Conservation (phyloP, 2,329 filamentous ascomycete species). For the Mycosphaerelloides madeirae region DNA sequence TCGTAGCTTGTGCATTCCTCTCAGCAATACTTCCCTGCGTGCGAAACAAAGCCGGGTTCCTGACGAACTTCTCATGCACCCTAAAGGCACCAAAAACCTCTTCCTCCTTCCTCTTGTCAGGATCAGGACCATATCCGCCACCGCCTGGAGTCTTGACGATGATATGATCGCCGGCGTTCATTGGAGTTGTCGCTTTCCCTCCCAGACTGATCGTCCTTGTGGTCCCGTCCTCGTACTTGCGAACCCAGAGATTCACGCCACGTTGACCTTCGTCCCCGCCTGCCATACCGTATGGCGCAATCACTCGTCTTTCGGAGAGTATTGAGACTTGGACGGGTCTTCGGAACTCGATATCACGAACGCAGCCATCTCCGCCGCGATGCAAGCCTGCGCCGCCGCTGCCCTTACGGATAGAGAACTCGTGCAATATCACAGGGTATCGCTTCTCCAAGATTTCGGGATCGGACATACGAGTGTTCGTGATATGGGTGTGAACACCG, state of each 20-base stretch:
- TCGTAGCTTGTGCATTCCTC: constrained; percentile 8
- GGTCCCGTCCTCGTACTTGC: constrained; percentile 21
- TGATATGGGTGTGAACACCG: constrained; percentile 36
- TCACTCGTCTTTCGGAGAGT: constrained; percentile 31
- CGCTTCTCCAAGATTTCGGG: constrained; percentile 34
- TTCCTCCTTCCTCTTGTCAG: constrained; percentile 49
- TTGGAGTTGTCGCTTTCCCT: constrained; percentile 60
- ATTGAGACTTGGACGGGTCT: constrained; percentile 28
- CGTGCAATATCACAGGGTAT: constrained; percentile 33
- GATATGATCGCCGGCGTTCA: constrained; percentile 71
- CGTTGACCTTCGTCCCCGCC: constrained; percentile 32
- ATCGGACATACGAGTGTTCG: constrained; percentile 37
- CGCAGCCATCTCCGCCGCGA: constrained; percentile 32
- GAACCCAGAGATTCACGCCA: constrained; percentile 29
- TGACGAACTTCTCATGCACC: constrained; percentile 6
- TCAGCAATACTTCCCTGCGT: constrained; percentile 9
- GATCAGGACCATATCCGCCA: constrained; percentile 65
- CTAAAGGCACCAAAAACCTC: constrained; percentile 11
- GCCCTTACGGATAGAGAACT: constrained; percentile 31
- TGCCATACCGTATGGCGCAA: constrained; percentile 31
- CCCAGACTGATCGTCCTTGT: constrained; percentile 22
- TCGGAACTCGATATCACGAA: constrained; percentile 31
- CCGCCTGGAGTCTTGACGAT: constrained; percentile 75
- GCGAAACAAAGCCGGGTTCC: constrained; percentile 6
- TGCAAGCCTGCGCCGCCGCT: constrained; percentile 30